Evolutionary conservation across 805 yeast genomes (phyloP).

Genomic region (Metschnikowia amazonensis): DNA sequence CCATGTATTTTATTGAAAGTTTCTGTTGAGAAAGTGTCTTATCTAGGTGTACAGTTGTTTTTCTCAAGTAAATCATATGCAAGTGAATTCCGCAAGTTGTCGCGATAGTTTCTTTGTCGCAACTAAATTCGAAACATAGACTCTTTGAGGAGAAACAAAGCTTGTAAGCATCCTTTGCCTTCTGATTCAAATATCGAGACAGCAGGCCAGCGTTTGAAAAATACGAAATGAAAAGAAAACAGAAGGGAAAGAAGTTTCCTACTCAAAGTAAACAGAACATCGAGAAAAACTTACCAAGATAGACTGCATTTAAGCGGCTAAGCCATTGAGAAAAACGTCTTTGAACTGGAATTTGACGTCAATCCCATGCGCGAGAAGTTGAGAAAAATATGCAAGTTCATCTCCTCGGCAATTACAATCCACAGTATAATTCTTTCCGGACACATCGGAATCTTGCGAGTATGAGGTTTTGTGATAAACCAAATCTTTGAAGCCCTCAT

Average conservation of each 20-base stretch:
- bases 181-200: neutral
- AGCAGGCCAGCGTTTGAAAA: too few relatives aligned
- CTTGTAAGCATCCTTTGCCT: neutral
- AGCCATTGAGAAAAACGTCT: conserved; percentile 1
- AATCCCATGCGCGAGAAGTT: conserved; percentile 5
- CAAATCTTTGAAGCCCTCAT: neutral
- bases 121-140: neutral
- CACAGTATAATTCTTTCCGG: neutral
- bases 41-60: conserved; percentile 1
- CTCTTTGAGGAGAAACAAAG: neutral
- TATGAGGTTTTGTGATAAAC: neutral
- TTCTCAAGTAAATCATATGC: conserved; percentile 4
- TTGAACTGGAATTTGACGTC: neutral
- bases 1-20: neutral
- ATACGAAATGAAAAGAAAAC: too few relatives aligned
- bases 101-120: neutral
- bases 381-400: neutral
- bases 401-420: conserved; percentile 4
- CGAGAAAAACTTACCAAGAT: neutral
- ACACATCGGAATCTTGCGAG: neutral
- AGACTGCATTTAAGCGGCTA: conserved; percentile 3
- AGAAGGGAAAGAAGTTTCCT: too few relatives aligned
- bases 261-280: neutral
- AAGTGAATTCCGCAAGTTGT: neutral
- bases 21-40: neutral